Percentiles rank a stretch among this genome's conserved stretches.
Evolutionary conservation across 2,329 filamentous ascomycete species (phyloP).

Genomic region (Aspergillus sp.): DNA sequence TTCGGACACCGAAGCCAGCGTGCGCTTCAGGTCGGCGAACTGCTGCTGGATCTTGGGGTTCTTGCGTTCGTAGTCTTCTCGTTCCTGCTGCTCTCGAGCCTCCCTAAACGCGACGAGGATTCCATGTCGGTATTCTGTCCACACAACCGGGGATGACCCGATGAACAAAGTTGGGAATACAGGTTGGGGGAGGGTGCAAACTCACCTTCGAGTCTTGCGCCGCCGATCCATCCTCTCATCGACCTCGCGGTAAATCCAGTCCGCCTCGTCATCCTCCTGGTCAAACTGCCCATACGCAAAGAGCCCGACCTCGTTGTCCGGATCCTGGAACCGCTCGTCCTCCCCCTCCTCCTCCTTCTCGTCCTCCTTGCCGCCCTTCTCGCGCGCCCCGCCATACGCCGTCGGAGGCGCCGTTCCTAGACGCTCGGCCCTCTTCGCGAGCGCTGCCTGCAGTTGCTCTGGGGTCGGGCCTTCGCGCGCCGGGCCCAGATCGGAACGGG

Average conservation of each 20-base stretch:
- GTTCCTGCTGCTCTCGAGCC: conserved; percentile 82
- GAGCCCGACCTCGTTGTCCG: conserved; percentile 90
- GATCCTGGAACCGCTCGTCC: conserved; percentile 81
- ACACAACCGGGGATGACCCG: conserved; percentile 48
- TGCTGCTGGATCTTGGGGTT: conserved; percentile 98
- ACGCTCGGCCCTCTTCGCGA: conserved; percentile 83
- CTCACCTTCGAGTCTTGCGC: conserved; percentile 77
- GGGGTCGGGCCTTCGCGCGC: conserved; percentile 91
- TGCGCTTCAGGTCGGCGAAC: conserved; percentile 91
- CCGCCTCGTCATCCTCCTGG: conserved; percentile 94
- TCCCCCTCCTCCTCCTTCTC: conserved; percentile 66
- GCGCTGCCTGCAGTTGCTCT: conserved; percentile 95
- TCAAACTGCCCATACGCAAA: conserved; percentile 96
- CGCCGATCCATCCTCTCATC: conserved; percentile 95
- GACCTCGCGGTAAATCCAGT: conserved; percentile 88
- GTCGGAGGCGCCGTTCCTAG: conserved; percentile 63
- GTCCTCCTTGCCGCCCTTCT: conserved; percentile 52
- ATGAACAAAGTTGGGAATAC: conserved; percentile 65
- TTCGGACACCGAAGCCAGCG: conserved; percentile 76
- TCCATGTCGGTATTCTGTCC: conserved; percentile 70
- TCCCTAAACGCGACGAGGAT: conserved; percentile 62
- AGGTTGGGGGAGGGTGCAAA: conserved; percentile 25
- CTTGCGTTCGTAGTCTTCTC: conserved; percentile 89
- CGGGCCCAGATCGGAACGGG: conserved; percentile 88
- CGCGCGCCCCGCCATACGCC: conserved; percentile 63